Base-by-base conservation (phyloP, 2,329 filamentous ascomycete species). In the Rosellinia necatrix region DNA sequence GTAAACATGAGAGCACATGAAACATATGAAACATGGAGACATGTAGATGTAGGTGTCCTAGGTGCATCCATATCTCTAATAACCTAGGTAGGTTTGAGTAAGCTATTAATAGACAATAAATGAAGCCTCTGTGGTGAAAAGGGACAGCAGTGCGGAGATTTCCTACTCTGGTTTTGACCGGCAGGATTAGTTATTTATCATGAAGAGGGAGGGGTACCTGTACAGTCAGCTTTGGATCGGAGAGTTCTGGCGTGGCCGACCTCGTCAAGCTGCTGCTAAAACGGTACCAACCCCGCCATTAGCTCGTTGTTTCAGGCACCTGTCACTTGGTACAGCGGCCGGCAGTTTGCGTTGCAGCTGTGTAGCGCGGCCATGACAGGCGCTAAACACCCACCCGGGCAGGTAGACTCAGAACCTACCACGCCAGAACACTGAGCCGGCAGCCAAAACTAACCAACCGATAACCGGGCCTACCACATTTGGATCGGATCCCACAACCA, bases 221-320 rank as follows among this genome's bases (percentile, higher is more conserved):
- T n/a, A 59, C 56, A 56, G 57, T 59, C 53, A 59, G 57, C 53
- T 38, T n/a, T n/a, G n/a, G n/a, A n/a, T n/a, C n/a, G n/a, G n/a
- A n/a, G n/a, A n/a, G n/a, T n/a, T n/a, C n/a, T n/a, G n/a, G n/a
- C n/a, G n/a, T n/a, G n/a, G n/a, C n/a, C n/a, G n/a, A n/a, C n/a
- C 29, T 24, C 27, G 49, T 59, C 52, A 49, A 29, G 19, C 24
- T 41, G 13, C 27, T 35, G 25, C 46, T 34, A 50, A 32, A 19
- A 32, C 17, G 4, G 13, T 25, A 37, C 24, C 3, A 32, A 24
- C 19, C 43, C 42, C 50, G 35, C 50, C 42, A n/a, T n/a, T n/a
- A n/a, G n/a, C n/a, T n/a, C 35, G 13, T 7, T 40, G 12, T 17
- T 12, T 6, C 10, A 17, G 35, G 6, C 6, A 44, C 13, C n/a